Evolutionary conservation across 2,329 filamentous ascomycete genomes (phyloP).

Genomic region (Phyllosticta capitalensis): DNA sequence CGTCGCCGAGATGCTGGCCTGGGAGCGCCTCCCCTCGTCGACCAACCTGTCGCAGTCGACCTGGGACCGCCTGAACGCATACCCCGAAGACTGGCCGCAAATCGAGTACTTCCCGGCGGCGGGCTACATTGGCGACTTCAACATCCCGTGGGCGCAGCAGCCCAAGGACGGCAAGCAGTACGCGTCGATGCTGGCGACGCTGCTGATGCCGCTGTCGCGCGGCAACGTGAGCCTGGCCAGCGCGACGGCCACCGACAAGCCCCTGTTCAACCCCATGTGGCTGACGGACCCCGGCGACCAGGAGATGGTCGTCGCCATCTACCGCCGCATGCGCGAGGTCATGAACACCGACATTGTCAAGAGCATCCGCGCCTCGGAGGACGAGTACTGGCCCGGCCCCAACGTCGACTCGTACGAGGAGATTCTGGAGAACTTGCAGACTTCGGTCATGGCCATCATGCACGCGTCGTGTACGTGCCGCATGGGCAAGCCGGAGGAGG

Average conservation of each 20-base stretch:
- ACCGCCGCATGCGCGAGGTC: constrained; percentile 22
- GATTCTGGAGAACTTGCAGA: constrained; percentile 17
- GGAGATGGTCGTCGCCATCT: constrained; percentile 22
- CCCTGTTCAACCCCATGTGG: constrained; percentile 28
- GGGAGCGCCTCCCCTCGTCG: constrained; percentile 13
- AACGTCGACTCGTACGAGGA: constrained; percentile 19
- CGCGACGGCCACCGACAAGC: constrained; percentile 18
- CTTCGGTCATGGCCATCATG: constrained; percentile 22
- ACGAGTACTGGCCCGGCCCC: constrained; percentile 22
- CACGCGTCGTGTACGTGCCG: constrained; percentile 29
- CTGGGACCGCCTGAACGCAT: background rate
- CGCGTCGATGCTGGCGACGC: constrained; percentile 21
- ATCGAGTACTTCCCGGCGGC: constrained; percentile 19
- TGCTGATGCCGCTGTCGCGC: constrained; percentile 26
- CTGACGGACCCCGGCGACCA: constrained; percentile 23
- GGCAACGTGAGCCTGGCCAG: constrained; percentile 26
- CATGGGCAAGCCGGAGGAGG: constrained; percentile 28
- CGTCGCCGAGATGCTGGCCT: constrained; percentile 18
- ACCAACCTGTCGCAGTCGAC: constrained; percentile 11
- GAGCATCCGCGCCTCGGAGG: constrained; percentile 18
- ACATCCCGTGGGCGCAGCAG: constrained; percentile 15
- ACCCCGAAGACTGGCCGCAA: constrained; percentile 15
- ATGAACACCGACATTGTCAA: constrained; percentile 18
- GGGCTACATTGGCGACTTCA: constrained; percentile 16
- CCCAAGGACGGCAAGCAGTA: constrained; percentile 23